phyloP scores from a whole-genome alignment of 371 early-diverging fungal genomes.

The Mucor mucedo region DNA sequence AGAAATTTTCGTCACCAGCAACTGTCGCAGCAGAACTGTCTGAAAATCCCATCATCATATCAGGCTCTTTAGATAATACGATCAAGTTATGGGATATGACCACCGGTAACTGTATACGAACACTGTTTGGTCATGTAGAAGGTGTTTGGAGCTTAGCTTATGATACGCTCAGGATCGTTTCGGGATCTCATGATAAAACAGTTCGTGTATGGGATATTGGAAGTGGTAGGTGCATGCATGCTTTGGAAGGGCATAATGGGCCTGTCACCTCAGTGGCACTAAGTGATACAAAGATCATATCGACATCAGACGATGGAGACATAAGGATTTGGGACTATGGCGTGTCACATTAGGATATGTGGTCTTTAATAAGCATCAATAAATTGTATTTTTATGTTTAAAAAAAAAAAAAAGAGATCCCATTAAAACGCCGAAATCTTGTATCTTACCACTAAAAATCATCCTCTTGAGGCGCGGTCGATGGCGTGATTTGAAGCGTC shows the following conservation, averaged over 20 bases:
- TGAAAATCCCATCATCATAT: conserved; percentile 70
- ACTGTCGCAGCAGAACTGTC: conserved; percentile 3
- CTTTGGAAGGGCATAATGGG: conserved; percentile 68
- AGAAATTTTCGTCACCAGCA: background rate
- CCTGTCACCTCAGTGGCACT: conserved; percentile 80
- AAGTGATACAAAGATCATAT: conserved; percentile 86
- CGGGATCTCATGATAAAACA: conserved; percentile 87
- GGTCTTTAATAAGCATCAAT: background rate
- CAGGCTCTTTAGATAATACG: conserved; percentile 89
- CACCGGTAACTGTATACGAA: conserved; percentile 80
- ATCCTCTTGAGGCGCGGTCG: background rate
- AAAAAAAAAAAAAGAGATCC: background rate
- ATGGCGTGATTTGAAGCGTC: conserved; percentile 32
- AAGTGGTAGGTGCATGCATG: conserved; percentile 79
- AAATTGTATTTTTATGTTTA: too few species aligned
- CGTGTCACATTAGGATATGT: conserved; percentile 3
- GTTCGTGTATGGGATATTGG: conserved; percentile 97
- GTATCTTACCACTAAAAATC: background rate
- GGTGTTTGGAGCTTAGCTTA: conserved; percentile 91
- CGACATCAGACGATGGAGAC: conserved; percentile 84
- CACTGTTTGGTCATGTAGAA: conserved; percentile 90
- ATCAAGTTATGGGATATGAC: conserved; percentile 86
- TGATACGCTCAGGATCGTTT: conserved; percentile 89
- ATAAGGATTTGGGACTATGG: conserved; percentile 83
- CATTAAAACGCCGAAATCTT: conserved; percentile 4